Percentiles rank a stretch among this genome's conserved stretches.
Conservation (phyloP, 495 filamentous ascomycete species). For the Bombardia bombarda region DNA sequence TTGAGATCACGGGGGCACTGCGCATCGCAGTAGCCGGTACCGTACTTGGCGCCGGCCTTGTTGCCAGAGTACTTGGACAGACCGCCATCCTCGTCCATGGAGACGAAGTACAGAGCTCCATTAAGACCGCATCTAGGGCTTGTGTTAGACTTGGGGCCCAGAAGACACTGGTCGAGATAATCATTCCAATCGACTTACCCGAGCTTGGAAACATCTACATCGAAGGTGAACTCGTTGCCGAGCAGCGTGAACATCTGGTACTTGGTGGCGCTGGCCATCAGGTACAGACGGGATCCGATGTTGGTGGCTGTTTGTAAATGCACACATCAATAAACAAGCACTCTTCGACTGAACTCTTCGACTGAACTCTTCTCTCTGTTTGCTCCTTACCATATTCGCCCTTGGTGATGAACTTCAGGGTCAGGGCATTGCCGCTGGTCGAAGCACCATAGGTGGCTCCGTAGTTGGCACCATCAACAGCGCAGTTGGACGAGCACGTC, state of each 20-base stretch:
- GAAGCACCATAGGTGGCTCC: constrained; percentile 36
- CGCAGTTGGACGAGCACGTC: constrained; percentile 36
- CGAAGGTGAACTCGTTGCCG: constrained; percentile 50
- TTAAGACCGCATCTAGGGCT: constrained; percentile 44
- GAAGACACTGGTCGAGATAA: too few relatives aligned
- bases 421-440: constrained; percentile 36
- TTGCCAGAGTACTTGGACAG: constrained; percentile 38
- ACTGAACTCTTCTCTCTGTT: neutral
- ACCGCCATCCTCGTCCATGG: constrained; percentile 48
- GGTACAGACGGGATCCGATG: constrained; percentile 45
- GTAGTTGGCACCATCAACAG: constrained; percentile 39
- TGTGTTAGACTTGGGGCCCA: too few relatives aligned
- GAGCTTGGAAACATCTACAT: constrained; percentile 44
- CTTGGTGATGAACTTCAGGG: constrained; percentile 47
- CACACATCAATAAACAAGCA: neutral
- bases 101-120: constrained; percentile 48
- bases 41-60: constrained; percentile 51
- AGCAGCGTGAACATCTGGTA: constrained; percentile 48
- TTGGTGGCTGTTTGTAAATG: constrained; percentile 23
- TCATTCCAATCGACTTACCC: constrained; percentile 4
- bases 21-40: constrained; percentile 48
- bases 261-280: constrained; percentile 41
- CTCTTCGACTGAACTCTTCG: too few relatives aligned
- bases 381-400: constrained; percentile 27
- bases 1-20: constrained; percentile 45